phyloP scores from a whole-genome alignment of 2,329 filamentous ascomycete genomes.

The Trichoderma sp. region DNA sequence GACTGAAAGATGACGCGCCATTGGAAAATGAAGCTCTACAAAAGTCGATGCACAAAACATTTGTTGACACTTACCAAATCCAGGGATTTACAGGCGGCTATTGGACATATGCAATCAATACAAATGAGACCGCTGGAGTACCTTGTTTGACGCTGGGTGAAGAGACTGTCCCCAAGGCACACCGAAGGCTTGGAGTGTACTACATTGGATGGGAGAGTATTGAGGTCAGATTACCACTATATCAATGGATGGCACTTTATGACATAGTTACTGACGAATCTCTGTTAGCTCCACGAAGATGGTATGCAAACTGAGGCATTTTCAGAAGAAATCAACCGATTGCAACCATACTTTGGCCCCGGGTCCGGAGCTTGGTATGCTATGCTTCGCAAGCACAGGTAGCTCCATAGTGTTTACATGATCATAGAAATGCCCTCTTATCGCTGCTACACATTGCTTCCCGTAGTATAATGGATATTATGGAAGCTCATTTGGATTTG shows the following conservation, averaged over 20 bases:
- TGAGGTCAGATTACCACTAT: slow-evolving; percentile 27
- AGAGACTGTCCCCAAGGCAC: neutral
- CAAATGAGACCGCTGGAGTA: slow-evolving; percentile 28
- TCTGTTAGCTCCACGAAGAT: slow-evolving; percentile 31
- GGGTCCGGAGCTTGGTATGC: slow-evolving; percentile 33
- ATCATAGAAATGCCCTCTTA: no score
- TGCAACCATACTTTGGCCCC: slow-evolving; percentile 29
- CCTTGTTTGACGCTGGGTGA: neutral
- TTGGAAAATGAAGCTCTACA: slow-evolving; percentile 25
- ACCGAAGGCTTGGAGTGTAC: slow-evolving; percentile 30
- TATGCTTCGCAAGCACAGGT: slow-evolving; percentile 28
- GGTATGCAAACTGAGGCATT: slow-evolving; percentile 29
- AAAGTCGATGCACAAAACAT: slow-evolving; percentile 33
- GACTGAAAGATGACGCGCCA: slow-evolving; percentile 28
- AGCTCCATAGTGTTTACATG: neutral
- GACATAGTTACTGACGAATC: neutral
- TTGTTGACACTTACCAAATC: slow-evolving; percentile 32
- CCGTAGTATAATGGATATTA: neutral
- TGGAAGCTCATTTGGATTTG: neutral
- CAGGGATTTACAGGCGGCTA: slow-evolving; percentile 32
- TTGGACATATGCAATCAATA: slow-evolving; percentile 32
- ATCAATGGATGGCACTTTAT: rapidly evolving
- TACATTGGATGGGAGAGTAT: slow-evolving; percentile 34
- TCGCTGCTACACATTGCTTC: neutral
- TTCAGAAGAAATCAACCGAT: slow-evolving; percentile 31